Evolutionary conservation across 2,329 filamentous ascomycete genomes (phyloP), one percentile per base, ranked within the genome.

Genomic region (Fusarium burgessii): DNA sequence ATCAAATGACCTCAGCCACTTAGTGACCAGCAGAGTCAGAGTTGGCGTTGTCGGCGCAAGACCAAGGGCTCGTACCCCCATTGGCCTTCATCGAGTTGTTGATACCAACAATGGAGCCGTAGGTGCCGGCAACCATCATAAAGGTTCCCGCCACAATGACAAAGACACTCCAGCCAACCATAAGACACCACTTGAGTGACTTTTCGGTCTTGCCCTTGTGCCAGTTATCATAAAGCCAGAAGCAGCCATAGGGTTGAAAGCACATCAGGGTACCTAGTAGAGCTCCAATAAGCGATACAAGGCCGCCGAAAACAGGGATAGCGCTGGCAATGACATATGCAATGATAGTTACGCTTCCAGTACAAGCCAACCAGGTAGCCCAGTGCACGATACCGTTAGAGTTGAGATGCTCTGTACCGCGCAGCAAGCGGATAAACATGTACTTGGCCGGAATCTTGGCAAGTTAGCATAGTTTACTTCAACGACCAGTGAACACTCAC

Each of bases 41-140:
- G 50, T 78, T 77, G 7, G 82, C 83, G 75, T 85, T 85, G 52
- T 85, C 82, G 0, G 79, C 80, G 51, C 82, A 85, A 3, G 82
- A 82, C 78, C 81, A 84, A 0, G 81, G 81, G 2, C 74, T 72
- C 5, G 81, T 80, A 0, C 81, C 81, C 3, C 78, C 80, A 7
- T 73, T 73, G 7, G 66, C 66, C n/a, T 75, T 73, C 58, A 84
- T 82, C 2, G 76, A 74, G 10, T 81, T 76, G 11, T 72, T 79
- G 36, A 75, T 74, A 6, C 72, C 77, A 11, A 82, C 74, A 9
- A 85, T 73, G 0, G 82, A 82, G 1, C 82, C 83, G 51, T 85
- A 85, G 0, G 83, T 84, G 2, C 83, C 84, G 7, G 77, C 81
- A 47, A 85, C 71, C 77, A 81, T 84, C 12, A 84, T 66, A 62